Evolutionary conservation across 1,139 yeast genomes (phyloP), one percentile per base, ranked within the genome.

Genomic region (Arxiozyma telluris): DNA sequence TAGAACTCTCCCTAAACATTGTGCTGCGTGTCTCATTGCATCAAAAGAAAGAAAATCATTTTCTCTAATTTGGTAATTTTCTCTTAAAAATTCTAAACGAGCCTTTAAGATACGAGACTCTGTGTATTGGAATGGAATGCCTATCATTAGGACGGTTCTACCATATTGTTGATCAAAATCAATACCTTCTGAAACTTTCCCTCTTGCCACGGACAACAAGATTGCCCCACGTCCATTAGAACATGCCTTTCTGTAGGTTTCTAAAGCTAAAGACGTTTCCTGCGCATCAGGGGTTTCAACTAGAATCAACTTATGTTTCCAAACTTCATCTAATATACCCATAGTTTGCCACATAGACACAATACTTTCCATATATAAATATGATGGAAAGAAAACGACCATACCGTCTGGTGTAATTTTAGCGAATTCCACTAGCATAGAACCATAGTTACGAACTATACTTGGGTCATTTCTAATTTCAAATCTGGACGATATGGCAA

Each of bases 261-360:
- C 98, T 59, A 93, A 73, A 0, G 98, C 99, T 58, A 93, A 73
- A 1, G 96, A 86, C 0, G 99, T 93, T 69, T 94, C 99, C 69
- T 94, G 99, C 0, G 97, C 96, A 79, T 93, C 99, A 0, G 99
- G 99, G 0, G 99, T 93, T 70, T 93, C 99, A n/a, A 94, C 98
- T 47, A 93, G 74, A 61, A 93, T 91, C 60, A 93, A 76, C 68
- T 93, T 93, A 69, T 93, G 90, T 69, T 93, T 91, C 98, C 98
- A 94, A 15, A 94, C 98, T 68, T 94, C 98, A 69, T 93, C 98
- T 61, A 93, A 73, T 45, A 93, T 93, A 51, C 98, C 98, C 97
- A 93, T 93, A 23, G 83, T 83, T 71, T 93, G 98, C 98, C 98
- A 93, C 87, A 89, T 91, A 2, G 96, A 87, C 50, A 91, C 93